Evolutionary conservation across 768 basidiomycete genomes (phyloP).

Genomic region (Hygrocybe coccinea): DNA sequence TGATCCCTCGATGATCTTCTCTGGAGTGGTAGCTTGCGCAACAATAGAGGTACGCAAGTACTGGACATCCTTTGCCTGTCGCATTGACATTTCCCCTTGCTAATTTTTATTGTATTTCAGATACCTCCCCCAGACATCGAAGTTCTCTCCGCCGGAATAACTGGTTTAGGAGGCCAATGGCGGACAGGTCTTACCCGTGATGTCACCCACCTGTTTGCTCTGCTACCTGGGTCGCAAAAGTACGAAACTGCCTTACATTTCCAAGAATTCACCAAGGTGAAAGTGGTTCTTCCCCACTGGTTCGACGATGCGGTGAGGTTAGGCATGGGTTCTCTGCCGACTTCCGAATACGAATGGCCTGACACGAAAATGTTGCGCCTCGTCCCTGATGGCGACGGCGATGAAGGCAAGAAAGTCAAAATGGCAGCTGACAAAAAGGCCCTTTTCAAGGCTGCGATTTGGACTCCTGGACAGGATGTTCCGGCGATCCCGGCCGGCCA

Average conservation of each 20-base stretch:
- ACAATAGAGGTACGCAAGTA: conserved; percentile 37
- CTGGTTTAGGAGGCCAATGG: conserved; percentile 78
- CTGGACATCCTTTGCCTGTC: too few relatives aligned
- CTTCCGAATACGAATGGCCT: conserved; percentile 66
- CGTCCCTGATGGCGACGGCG: conserved; percentile 15
- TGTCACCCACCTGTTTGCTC: conserved; percentile 80
- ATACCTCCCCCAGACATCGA: conserved; percentile 63
- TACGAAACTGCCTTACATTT: conserved; percentile 54
- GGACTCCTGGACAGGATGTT: conserved; percentile 12
- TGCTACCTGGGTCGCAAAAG: conserved; percentile 48
- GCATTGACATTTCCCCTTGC: neutral
- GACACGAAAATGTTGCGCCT: conserved; percentile 50
- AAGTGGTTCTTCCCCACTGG: conserved; percentile 85
- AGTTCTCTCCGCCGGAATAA: conserved; percentile 66
- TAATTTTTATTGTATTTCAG: conserved; percentile 25
- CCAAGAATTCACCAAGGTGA: conserved; percentile 53
- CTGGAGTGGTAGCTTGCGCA: conserved; percentile 71
- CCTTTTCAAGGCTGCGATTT: conserved; percentile 31
- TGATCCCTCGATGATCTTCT: conserved; percentile 75
- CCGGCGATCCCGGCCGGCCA: conserved; percentile 5
- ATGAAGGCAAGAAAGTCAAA: conserved; percentile 21
- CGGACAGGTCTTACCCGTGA: conserved; percentile 71
- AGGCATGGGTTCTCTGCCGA: conserved; percentile 46
- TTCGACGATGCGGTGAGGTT: conserved; percentile 75
- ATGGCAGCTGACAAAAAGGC: conserved; percentile 28